Evolutionary conservation across 345 rosid genomes (phyloP), one percentile per base, ranked within the genome.

Genomic region (Geranium brycei): DNA sequence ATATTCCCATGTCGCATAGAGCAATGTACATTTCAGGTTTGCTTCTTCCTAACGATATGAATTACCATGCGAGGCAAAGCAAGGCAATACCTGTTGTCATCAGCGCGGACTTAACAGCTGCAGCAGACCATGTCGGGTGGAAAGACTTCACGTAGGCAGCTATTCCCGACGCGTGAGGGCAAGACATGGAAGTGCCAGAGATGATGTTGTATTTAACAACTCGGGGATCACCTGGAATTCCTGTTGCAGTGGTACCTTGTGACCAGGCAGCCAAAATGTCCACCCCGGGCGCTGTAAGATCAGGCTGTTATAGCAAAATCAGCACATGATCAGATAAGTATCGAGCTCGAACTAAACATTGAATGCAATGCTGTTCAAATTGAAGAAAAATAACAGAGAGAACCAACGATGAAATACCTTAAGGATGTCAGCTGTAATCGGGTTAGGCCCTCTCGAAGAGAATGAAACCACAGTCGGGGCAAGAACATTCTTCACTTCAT

Each of bases 231-330:
- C 65, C 73, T 10, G 1, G 11, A 5, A 7, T 0, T n/a, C 65
- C 61, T 17, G 77, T 64, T 6, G 62, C 60, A 13, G 66, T 67
- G 2, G 51, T 31, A 23, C 28, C 72, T 40, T 64, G 15, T 0
- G 79, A 58, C 79, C 77, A 75, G 28, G 79, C 76, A 51, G 82
- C 82, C 57, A 78, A 65, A 19, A 78, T 75, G 70, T 78, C 68
- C 17, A 70, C 71, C 59, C 78, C 83, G 0, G 78, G 79, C 12
- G 75, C 73, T 30, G 69, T 16, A 2, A 72, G 57, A 31, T 76
- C 79, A 19, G 78, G 83, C 83, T 79, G 58, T 56, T 11, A 64
- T 17, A 7, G 6, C 14, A 19, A 11, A 59, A 19, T 59, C 60
- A 58, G 6, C 17, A 64, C 58, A 64, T 13, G 31, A 47, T 12